Percentiles rank a stretch among this genome's conserved stretches.
phyloP scores from a whole-genome alignment of 305 asterid species.

The Salvia sclarea region DNA sequence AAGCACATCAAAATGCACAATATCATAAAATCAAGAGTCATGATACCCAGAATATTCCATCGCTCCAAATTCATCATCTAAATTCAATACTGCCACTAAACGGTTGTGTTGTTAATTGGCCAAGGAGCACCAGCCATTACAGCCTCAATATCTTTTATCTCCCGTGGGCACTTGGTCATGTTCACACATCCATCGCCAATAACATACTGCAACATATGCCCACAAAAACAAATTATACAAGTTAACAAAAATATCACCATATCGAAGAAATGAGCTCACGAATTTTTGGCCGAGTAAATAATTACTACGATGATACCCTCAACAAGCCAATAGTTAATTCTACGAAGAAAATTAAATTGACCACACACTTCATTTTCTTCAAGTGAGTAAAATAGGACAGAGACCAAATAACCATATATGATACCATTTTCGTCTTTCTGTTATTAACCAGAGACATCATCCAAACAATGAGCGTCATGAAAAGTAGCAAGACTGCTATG shows the following conservation, averaged over 20 bases:
- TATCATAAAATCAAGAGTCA: too few species aligned
- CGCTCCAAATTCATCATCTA: not conserved
- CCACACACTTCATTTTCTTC: not conserved
- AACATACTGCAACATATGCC: conserved; percentile 49
- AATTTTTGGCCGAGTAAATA: too few species aligned
- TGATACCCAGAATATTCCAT: too few species aligned
- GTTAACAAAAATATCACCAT: too few species aligned
- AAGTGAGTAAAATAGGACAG: not conserved
- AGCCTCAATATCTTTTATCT: conserved; percentile 80
- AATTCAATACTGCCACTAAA: not conserved
- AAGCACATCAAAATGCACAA: too few species aligned
- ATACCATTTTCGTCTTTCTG: not conserved
- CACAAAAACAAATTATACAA: not conserved
- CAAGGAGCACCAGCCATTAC: conserved; percentile 93
- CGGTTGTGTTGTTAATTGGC: conserved; percentile 49
- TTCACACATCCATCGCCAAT: conserved; percentile 71
- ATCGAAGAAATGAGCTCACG: too few species aligned
- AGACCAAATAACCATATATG: not conserved
- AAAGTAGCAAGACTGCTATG: not conserved
- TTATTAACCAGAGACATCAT: not conserved
- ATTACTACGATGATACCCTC: too few species aligned
- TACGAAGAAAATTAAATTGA: not conserved
- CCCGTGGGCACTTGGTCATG: conserved; percentile 85
- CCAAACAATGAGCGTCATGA: not conserved
- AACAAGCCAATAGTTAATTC: not conserved